phyloP scores from a whole-genome alignment of 305 asterid genomes.

The Fraxinus angustifolia region DNA sequence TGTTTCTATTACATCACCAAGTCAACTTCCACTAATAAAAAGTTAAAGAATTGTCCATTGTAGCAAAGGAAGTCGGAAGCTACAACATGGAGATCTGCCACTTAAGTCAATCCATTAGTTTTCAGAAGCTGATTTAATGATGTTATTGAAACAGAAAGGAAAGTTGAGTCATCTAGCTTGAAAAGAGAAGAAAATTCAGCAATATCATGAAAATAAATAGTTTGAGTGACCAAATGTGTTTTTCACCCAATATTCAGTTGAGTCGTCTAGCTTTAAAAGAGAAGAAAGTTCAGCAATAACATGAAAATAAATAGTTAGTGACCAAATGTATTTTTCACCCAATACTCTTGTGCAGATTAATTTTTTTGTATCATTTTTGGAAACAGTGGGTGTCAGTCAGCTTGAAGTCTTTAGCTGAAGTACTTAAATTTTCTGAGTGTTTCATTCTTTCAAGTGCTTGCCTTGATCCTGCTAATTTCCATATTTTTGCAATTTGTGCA shows the following conservation, averaged over 20 bases:
- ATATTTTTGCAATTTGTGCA: slow-evolving; percentile 31
- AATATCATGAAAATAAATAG: background rate
- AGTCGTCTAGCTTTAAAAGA: background rate
- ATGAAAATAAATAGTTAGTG: background rate
- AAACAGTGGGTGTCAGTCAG: background rate
- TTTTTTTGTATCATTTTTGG: background rate
- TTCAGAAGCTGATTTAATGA: background rate
- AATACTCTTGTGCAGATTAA: background rate
- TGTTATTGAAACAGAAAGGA: background rate
- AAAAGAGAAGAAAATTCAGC: background rate
- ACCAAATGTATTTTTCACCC: background rate
- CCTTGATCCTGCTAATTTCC: slow-evolving; percentile 6
- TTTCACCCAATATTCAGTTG: background rate
- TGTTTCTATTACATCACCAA: background rate
- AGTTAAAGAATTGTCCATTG: background rate
- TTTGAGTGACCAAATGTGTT: background rate
- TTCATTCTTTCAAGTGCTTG: slow-evolving; percentile 4
- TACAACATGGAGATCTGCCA: background rate
- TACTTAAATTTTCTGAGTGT: background rate
- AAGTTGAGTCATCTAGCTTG: background rate
- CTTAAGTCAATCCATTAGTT: background rate
- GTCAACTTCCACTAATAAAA: background rate
- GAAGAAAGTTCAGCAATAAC: background rate
- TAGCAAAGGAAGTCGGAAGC: background rate
- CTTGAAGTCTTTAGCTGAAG: background rate